A percentile compares a stretch with the other conserved stretches of the same genome.
These are phyloP conservation scores for Mallotus nudiflorus DNA, from an alignment of 345 rosid species.

Conservation along the genomic window DNA sequence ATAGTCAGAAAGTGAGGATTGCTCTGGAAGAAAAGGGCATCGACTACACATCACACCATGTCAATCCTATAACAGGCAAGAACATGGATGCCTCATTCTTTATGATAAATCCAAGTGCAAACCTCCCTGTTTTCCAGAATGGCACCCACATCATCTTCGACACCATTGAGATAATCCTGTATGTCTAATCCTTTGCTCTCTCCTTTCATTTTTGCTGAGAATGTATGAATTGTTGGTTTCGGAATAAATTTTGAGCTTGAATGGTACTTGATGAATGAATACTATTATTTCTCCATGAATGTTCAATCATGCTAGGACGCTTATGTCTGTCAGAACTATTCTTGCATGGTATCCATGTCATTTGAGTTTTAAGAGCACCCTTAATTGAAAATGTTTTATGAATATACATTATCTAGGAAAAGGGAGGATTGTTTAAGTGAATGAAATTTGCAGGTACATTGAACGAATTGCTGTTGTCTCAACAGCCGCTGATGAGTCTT, in stretches of 20 bases:
- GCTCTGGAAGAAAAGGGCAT: constrained; percentile 90
- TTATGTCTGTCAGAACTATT: too few relatives aligned
- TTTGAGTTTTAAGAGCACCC: background rate
- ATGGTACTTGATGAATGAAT: background rate
- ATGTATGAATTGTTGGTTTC: background rate
- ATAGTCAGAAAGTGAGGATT: constrained; percentile 84
- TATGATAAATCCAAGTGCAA: constrained; percentile 64
- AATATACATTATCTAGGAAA: background rate
- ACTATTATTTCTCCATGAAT: background rate
- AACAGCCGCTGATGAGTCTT: constrained; percentile 32
- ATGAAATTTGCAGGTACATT: constrained; percentile 53
- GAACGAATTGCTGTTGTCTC: constrained; percentile 74
- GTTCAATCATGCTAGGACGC: background rate
- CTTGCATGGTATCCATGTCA: background rate
- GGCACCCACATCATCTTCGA: constrained; percentile 70
- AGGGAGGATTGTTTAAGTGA: constrained; percentile 13
- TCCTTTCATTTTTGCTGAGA: background rate
- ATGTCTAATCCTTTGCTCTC: constrained; percentile 33
- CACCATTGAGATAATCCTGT: constrained; percentile 80
- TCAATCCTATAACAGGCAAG: constrained; percentile 76
- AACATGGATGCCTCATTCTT: constrained; percentile 84
- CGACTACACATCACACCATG: constrained; percentile 90
- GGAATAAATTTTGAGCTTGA: constrained; percentile 7
- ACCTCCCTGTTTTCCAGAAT: constrained; percentile 81
- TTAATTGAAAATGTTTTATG: background rate